phyloP scores from a whole-genome alignment of 805 yeast genomes.

The Cyberlindnera nakhonratchasimensis region DNA sequence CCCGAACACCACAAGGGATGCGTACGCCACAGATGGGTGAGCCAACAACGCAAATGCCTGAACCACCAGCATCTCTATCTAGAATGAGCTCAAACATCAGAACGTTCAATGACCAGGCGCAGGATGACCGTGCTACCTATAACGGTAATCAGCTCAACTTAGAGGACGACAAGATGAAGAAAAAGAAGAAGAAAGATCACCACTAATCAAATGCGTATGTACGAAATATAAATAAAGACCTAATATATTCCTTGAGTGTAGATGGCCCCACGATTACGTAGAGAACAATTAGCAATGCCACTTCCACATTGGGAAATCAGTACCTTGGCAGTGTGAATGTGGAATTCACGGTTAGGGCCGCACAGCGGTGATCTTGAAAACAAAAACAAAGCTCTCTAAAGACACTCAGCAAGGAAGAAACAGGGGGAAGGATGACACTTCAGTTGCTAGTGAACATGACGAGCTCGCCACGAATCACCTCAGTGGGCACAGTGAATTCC shows the following conservation, averaged over 20 bases:
- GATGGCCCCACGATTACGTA: too few species aligned
- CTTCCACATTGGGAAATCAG: slow-evolving; percentile 4
- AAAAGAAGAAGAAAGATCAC: neutral
- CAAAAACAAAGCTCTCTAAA: slow-evolving; percentile 3
- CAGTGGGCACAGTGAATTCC: slow-evolving; percentile 7
- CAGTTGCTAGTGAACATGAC: too few species aligned
- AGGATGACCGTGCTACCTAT: slow-evolving; percentile 44
- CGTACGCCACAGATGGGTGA: slow-evolving; percentile 3
- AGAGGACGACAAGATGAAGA: slow-evolving; percentile 42
- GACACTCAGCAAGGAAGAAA: neutral
- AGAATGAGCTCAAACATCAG: slow-evolving; percentile 23
- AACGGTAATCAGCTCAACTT: slow-evolving; percentile 54
- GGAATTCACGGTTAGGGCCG: slow-evolving; percentile 6
- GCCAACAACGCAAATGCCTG: neutral
- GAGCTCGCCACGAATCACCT: slow-evolving; percentile 5
- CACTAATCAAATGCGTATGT: neutral
- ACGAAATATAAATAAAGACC: neutral
- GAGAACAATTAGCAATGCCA: neutral
- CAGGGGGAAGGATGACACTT: neutral
- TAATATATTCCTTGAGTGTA: neutral
- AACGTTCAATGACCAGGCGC: slow-evolving; percentile 28
- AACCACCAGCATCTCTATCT: slow-evolving; percentile 14
- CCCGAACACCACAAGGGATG: slow-evolving; percentile 12
- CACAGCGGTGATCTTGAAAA: slow-evolving; percentile 4
- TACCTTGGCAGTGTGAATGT: neutral